Evolutionary conservation across 2,329 filamentous ascomycete genomes (phyloP), one percentile per base, ranked within the genome.

Genomic region (Ophiostoma sp.): DNA sequence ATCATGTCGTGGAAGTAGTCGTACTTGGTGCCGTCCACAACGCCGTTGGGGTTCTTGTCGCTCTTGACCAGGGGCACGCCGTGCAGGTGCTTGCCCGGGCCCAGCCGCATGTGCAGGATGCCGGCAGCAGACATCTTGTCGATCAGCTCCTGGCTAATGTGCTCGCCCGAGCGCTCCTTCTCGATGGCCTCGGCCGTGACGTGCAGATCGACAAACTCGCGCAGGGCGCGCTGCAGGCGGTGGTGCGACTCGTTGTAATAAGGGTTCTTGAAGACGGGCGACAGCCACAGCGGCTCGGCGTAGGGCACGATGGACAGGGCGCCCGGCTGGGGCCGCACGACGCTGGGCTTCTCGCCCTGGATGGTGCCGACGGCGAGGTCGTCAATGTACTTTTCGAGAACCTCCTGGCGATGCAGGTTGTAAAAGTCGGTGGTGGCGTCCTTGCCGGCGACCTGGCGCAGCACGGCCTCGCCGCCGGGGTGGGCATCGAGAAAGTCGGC

Each of bases 321-420:
- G 74, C 92, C 92, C 11, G 87, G 82, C 76, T 88, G 80, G 1
- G 86, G 87, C 27, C 88, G 87, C 73, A 93, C 84, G 75, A 95
- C 87, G 77, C 93, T 87, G 27, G 92, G 85, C 76, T 85, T 89
- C 82, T 96, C 92, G 79, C 87, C 90, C 74, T 87, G 82, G 77
- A 96, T 79, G 17, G 87, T 91, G 76, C 93, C 93, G 75, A 96
- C 85, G 79, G 87, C 90, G 23, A 96, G 85, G 75, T 86, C 83
- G 75, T 86, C 84, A 66, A 84, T 81, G 83, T 96, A 96, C 79
- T 93, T 93, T 72, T 88, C 82, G 13, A 96, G 85, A n/a, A 96
- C 91, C 80, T 96, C 93, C 75, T 96, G 92, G 35, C 93, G 85
- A 81, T 97, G 93, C 69, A 97, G 88, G 82, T 96, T 96, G 86